Evolutionary conservation across 768 basidiomycete genomes (phyloP), one percentile per base, ranked within the genome.

Genomic region (Galerina marginata): DNA sequence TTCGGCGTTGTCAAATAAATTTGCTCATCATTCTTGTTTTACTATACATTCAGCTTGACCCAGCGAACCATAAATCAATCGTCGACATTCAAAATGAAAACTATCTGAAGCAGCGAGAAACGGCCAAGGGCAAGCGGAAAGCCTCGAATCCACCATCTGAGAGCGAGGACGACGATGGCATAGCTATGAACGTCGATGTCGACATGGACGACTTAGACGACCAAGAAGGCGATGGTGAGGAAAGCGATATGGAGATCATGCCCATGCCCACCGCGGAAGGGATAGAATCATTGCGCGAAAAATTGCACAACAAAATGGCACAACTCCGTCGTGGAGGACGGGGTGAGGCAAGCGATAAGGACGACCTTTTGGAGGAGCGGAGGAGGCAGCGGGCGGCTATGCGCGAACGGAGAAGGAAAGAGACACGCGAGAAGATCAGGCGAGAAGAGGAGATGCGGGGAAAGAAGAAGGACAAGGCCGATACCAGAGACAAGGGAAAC

Each of bases 321-420:
- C 67, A 80, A n/a, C 77, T 94, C n/a, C 84, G 89, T 49, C 78
- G 79, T 36, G 77, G 82, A 20, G 16, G 67, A 68, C 3, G 56
- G 10, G 73, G 69, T 2, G 83, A 85, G 67, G 79, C 86, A 9
- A 83, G 80, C 6, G 88, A 89, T 68, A 87, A 84, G 69, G 95
- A 98, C 69, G 93, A 88, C 61, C 72, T 98, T 47, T 72, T 98
- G 53, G 91, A 94, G 68, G 91, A 94, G 73, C 81, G 91, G 54
- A 78, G 95, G 61, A 74, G 75, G 65, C 88, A 92, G 68, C 80
- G 94, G 4, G 95, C 90, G 0, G 86, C 89, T 37, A 81, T 97
- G 81, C 82, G 95, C 20, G 96, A 98, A 74, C 84, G 87, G 58
- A 78, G 96, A 65, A 77, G 95, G 69, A 92, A 90, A 69, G 91